phyloP scores from a whole-genome alignment of 768 basidiomycete genomes.

The Favolaschia claudopus region DNA sequence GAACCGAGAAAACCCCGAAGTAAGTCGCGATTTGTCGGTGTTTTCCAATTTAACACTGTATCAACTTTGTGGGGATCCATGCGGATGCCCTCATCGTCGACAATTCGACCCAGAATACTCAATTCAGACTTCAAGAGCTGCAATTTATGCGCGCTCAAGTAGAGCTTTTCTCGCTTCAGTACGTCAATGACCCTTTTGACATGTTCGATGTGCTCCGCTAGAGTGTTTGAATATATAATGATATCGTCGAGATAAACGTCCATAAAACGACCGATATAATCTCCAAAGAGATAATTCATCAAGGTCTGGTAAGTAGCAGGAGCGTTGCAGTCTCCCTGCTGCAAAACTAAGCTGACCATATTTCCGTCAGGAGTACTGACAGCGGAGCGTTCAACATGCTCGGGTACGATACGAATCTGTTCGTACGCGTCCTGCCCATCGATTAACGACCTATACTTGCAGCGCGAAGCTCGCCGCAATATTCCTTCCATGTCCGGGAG shows the following conservation, averaged over 20 bases:
- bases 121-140: constrained; percentile 29
- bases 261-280: too few relatives aligned
- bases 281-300: too few relatives aligned
- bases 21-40: constrained; percentile 18
- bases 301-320: too few relatives aligned
- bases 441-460: constrained; percentile 30
- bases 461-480: constrained; percentile 18
- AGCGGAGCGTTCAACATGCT: constrained; percentile 29
- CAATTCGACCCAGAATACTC: constrained; percentile 37
- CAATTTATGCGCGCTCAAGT: constrained; percentile 36
- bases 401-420: constrained; percentile 35
- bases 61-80: constrained; percentile 28
- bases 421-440: constrained; percentile 43
- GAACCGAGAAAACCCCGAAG: constrained; percentile 38
- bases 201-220: constrained; percentile 2
- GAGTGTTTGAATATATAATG: constrained; percentile 3
- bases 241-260: too few relatives aligned
- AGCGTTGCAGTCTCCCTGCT: too few relatives aligned
- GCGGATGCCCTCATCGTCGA: constrained; percentile 35
- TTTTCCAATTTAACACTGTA: constrained; percentile 15
- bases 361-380: not conserved
- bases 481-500: constrained; percentile 38
- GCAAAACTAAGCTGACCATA: too few relatives aligned
- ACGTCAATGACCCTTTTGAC: constrained; percentile 28
- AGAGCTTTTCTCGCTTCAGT: constrained; percentile 34